These are phyloP conservation scores for Salinomyces thailandicus DNA, from an alignment of 2,329 filamentous ascomycete genomes.

Conservation along the genomic window DNA sequence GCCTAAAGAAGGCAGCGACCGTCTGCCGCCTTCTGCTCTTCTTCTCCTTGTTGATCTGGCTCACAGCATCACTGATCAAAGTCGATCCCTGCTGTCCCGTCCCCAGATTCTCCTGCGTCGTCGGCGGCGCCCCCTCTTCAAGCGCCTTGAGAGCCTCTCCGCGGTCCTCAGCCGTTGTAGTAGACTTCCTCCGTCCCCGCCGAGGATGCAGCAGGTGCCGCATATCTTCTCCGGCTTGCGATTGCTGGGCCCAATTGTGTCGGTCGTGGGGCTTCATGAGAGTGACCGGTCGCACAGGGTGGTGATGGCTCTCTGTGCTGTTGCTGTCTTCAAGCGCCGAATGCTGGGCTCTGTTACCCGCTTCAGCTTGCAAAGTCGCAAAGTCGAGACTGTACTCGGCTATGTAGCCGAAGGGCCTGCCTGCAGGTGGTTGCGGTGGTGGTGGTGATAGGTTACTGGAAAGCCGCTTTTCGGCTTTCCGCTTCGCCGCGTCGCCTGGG, in stretches of 20 bases:
- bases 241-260: conserved; percentile 15
- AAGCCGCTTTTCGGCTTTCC: conserved; percentile 4
- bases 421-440: not conserved
- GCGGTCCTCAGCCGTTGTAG: not conserved
- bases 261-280: conserved; percentile 9
- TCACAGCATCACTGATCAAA: conserved; percentile 12
- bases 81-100: conserved; percentile 3
- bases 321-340: not conserved
- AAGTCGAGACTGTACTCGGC: not conserved
- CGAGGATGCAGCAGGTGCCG: conserved; percentile 3
- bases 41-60: conserved; percentile 10
- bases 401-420: not conserved
- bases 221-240: conserved; percentile 11
- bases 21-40: conserved; percentile 6
- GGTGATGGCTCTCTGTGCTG: not conserved
- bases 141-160: not conserved
- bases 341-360: not conserved
- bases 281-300: not conserved
- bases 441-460: not conserved
- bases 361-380: not conserved
- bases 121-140: not conserved
- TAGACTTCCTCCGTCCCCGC: conserved; percentile 4
- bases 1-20: conserved; percentile 10
- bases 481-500: conserved; percentile 9
- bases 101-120: conserved; percentile 1